Conservation (phyloP, 192 early-diverging fungal species). For the Coemansia pectinata region DNA sequence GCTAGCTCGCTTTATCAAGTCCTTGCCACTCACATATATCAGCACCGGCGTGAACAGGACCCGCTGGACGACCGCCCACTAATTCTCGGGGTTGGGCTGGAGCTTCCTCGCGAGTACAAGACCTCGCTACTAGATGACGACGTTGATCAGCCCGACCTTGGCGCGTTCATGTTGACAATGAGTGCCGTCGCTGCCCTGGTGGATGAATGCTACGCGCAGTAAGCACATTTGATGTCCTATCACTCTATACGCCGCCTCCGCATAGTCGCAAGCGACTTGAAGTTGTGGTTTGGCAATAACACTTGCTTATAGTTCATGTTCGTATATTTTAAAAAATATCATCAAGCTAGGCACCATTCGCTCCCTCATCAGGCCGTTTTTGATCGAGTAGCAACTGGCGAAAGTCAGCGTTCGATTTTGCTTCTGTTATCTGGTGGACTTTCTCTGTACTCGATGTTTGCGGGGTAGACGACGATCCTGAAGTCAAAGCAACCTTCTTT, state of each 20-base stretch:
- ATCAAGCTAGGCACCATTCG: not conserved
- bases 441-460: not conserved
- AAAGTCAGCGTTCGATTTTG: slow-evolving; percentile 34
- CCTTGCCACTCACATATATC: slow-evolving; percentile 27
- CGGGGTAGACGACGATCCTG: not conserved
- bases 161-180: slow-evolving; percentile 11
- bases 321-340: not conserved
- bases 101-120: slow-evolving; percentile 29
- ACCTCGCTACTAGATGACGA: slow-evolving; percentile 2
- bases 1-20: slow-evolving; percentile 44
- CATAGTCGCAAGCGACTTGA: slow-evolving; percentile 80
- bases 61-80: slow-evolving; percentile 28
- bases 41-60: slow-evolving; percentile 26
- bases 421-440: not conserved
- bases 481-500: slow-evolving; percentile 15
- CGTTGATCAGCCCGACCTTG: slow-evolving; percentile 4
- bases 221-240: slow-evolving; percentile 75
- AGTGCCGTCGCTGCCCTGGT: slow-evolving; percentile 15
- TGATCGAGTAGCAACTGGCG: slow-evolving; percentile 24
- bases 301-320: not conserved
- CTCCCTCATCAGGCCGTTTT: not conserved
- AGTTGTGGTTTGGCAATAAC: slow-evolving; percentile 6
- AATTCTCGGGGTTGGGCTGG: slow-evolving; percentile 31
- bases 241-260: slow-evolving; percentile 76
- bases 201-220: slow-evolving; percentile 51